These are phyloP conservation scores for Papiliotrema laurentii DNA, from an alignment of 1,284 basidiomycete species.

Conservation along the genomic window DNA sequence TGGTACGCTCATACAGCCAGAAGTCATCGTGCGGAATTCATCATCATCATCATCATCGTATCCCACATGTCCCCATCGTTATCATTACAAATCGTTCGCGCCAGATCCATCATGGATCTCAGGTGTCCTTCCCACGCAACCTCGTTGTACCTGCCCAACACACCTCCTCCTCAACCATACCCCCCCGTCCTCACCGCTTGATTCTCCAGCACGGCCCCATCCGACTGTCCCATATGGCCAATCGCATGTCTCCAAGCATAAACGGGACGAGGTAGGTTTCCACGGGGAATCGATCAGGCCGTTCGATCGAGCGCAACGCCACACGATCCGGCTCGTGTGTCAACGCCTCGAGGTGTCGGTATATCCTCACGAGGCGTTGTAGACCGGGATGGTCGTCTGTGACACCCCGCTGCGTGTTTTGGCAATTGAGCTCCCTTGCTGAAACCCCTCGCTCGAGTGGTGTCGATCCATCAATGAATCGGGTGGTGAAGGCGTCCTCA, in stretches of 20 bases:
- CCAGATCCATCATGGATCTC: too few relatives aligned
- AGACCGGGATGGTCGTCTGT: conserved; percentile 1
- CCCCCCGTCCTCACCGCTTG: not conserved
- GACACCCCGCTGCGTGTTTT: not conserved
- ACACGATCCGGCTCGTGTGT: not conserved
- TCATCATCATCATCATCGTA: too few relatives aligned
- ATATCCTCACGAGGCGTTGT: not conserved
- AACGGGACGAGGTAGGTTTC: not conserved
- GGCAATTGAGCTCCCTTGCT: not conserved
- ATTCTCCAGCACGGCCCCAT: not conserved
- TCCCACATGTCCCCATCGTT: too few relatives aligned
- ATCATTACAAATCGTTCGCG: too few relatives aligned
- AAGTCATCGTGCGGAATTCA: too few relatives aligned
- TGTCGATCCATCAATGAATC: not conserved
- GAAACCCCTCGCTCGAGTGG: not conserved
- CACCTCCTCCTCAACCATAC: too few relatives aligned
- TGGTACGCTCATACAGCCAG: too few relatives aligned
- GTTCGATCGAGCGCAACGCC: not conserved
- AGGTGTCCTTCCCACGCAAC: too few relatives aligned
- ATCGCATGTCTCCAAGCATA: not conserved
- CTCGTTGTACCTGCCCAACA: too few relatives aligned
- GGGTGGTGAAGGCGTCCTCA: not conserved
- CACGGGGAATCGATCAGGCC: not conserved
- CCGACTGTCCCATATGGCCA: not conserved
- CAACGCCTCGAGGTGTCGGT: not conserved